Conservation (phyloP, 2,329 filamentous ascomycete species). For the Geosmithia morbida region DNA sequence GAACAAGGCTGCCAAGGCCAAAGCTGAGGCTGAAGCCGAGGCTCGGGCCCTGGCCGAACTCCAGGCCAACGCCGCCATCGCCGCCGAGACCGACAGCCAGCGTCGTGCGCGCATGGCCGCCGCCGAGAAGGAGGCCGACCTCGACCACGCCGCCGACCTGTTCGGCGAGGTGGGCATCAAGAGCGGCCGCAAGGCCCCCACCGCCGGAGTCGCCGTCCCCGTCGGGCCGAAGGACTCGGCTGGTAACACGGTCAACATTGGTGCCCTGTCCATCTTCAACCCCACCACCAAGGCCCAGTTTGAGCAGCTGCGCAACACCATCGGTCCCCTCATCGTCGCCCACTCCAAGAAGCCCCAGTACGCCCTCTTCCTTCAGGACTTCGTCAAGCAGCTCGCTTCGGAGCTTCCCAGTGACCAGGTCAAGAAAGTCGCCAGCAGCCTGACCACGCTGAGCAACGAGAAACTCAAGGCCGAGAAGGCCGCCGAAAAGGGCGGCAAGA, state of each 20-base stretch:
- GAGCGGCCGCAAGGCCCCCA: slow-evolving; percentile 51
- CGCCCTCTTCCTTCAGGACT: slow-evolving; percentile 77
- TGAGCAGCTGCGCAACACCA: slow-evolving; percentile 57
- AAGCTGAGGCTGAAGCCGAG: slow-evolving; percentile 31
- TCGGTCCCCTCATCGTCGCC: slow-evolving; percentile 62
- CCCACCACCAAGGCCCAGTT: slow-evolving; percentile 81
- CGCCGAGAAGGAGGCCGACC: slow-evolving; percentile 76
- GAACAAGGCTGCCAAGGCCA: slow-evolving; percentile 46
- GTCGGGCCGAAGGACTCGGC: slow-evolving; percentile 59
- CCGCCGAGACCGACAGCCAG: slow-evolving; percentile 53
- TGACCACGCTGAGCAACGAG: slow-evolving; percentile 91
- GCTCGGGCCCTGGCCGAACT: no score
- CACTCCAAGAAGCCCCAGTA: slow-evolving; percentile 87
- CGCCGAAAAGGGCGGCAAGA: slow-evolving; percentile 88
- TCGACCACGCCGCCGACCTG: slow-evolving; percentile 81
- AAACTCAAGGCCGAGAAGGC: slow-evolving; percentile 98
- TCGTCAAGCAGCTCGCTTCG: slow-evolving; percentile 73
- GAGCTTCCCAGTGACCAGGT: slow-evolving; percentile 86
- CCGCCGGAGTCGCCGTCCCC: slow-evolving; percentile 50
- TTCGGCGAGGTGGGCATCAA: slow-evolving; percentile 63
- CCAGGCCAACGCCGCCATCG: not conserved
- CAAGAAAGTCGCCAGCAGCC: slow-evolving; percentile 79
- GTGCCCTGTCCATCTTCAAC: slow-evolving; percentile 71
- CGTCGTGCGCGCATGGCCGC: slow-evolving; percentile 60
- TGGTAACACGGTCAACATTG: slow-evolving; percentile 62